Evolutionary conservation across 169 alveolate genomes (phyloP), one percentile per base, ranked within the genome.

Genomic region (Babesia bigemina): DNA sequence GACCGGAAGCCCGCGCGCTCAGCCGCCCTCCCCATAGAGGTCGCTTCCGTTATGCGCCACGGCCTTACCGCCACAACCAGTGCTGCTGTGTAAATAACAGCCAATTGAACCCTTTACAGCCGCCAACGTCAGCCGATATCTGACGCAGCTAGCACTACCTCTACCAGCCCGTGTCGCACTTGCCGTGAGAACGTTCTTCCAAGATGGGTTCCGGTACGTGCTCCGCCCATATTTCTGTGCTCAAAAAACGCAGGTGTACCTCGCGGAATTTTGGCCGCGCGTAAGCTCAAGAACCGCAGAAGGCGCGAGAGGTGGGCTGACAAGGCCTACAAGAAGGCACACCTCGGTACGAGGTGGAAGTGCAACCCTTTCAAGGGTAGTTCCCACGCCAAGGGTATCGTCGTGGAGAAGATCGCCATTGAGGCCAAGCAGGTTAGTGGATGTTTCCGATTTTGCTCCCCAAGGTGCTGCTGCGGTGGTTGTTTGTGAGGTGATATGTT

Each of bases 361-460:
- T 93, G 96, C 71, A 96, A 97, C 82, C 99, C 99, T 29, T 97
- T 98, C 91, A 95, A 96, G 86, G 99, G 99, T 63, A 95, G 99
- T 66, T 97, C 99, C 60, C 99, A 96, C 86, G 99, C 99, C 36
- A 97, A 98, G 85, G 99, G 99, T 63, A 96, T 98, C 50, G 99
- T 98, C 65, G 99, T 98, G 33, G 99, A 98, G 92, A 96, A 97
- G 87, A 94, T 97, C 55, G 99, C 99, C 74, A 97, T 97, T 62
- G 99, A 97, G 82, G 99, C 99, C 79, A 98, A 98, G 85, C 99
- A 97, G 96, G 96, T 93, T 49, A 33, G 75, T 57, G 36, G n/a
- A n/a, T 24, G 11, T 21, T 19, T 44, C 28, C 44, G 22, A 24
- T 10, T 39, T n/a, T 60, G 9, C 14, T 29, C 63, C 47, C 42